Percentiles rank a stretch among this genome's conserved stretches.
Evolutionary conservation across 192 early-diverging fungal genomes (phyloP).

Genomic region (Phlyctochytrium bullatum): DNA sequence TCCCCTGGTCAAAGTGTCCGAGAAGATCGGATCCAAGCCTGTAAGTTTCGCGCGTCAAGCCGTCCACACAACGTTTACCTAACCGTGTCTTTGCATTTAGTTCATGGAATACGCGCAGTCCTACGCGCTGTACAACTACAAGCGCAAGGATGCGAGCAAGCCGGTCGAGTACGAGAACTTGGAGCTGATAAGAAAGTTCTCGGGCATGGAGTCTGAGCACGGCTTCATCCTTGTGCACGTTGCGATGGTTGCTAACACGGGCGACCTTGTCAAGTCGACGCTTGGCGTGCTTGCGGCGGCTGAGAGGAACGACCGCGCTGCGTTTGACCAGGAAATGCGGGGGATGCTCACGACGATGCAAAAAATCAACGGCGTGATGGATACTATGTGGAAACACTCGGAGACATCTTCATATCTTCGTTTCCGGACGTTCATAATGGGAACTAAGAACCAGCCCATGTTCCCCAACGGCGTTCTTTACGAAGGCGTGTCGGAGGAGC

Average conservation of each 20-base stretch:
- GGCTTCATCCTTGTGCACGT: conserved; percentile 88
- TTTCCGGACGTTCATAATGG: conserved; percentile 93
- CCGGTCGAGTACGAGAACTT: conserved; percentile 67
- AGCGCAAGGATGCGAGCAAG: conserved; percentile 56
- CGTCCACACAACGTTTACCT: no score
- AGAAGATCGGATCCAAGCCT: conserved; percentile 70
- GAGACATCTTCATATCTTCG: conserved; percentile 71
- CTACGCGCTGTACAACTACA: conserved; percentile 85
- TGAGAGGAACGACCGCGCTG: conserved; percentile 45
- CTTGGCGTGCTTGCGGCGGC: conserved; percentile 58
- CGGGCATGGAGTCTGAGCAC: conserved; percentile 69
- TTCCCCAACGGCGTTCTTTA: conserved; percentile 88
- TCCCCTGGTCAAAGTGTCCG: conserved; percentile 67
- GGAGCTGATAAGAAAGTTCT: conserved; percentile 73
- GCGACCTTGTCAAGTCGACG: conserved; percentile 61
- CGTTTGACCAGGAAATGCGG: conserved; percentile 60
- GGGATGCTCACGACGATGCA: conserved; percentile 61
- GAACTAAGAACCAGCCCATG: conserved; percentile 85
- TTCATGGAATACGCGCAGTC: conserved; percentile 51
- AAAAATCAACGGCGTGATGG: conserved; percentile 74
- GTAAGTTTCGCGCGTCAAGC: not conserved
- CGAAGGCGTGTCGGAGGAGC: conserved; percentile 58
- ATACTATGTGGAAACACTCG: conserved; percentile 73
- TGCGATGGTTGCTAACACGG: conserved; percentile 79
- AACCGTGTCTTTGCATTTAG: no score